Conservation (phyloP, 129 eudicot genomes). For the Cynara cardunculus region DNA sequence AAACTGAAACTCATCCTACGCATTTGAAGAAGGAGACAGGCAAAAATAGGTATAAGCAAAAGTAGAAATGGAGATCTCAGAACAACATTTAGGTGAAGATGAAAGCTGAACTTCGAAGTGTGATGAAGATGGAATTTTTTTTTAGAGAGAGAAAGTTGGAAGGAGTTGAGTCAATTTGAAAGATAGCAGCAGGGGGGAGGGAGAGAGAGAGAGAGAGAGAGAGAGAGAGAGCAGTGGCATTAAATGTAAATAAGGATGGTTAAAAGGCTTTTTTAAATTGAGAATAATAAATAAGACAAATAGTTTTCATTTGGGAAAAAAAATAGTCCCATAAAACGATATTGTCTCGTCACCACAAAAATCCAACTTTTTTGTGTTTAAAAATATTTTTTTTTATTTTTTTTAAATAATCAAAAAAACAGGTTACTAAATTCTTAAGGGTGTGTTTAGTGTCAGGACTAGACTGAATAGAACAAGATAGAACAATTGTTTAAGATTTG, state of each 20-base stretch:
- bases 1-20: not conserved
- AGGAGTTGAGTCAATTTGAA: conserved; percentile 21
- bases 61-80: conserved; percentile 1
- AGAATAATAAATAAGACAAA: not conserved
- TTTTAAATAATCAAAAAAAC: too few species aligned
- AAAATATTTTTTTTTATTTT: too few species aligned
- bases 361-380: not conserved
- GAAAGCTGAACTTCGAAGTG: conserved; percentile 8
- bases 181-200: not conserved
- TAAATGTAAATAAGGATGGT: conserved; percentile 13
- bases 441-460: too few species aligned
- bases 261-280: not conserved
- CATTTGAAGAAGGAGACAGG: not conserved
- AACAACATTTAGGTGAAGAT: conserved; percentile 6
- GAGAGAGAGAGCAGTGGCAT: conserved; percentile 20
- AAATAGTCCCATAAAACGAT: not conserved
- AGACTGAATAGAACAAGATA: too few species aligned
- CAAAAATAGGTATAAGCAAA: not conserved
- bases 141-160: conserved; percentile 30
- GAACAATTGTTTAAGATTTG: too few species aligned
- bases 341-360: not conserved
- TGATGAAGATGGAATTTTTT: not conserved
- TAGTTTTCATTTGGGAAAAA: not conserved
- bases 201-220: conserved; percentile 21
- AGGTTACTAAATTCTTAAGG: too few species aligned